phyloP scores from a whole-genome alignment of 2,329 filamentous ascomycete species.

The Cladosporium sp. region DNA sequence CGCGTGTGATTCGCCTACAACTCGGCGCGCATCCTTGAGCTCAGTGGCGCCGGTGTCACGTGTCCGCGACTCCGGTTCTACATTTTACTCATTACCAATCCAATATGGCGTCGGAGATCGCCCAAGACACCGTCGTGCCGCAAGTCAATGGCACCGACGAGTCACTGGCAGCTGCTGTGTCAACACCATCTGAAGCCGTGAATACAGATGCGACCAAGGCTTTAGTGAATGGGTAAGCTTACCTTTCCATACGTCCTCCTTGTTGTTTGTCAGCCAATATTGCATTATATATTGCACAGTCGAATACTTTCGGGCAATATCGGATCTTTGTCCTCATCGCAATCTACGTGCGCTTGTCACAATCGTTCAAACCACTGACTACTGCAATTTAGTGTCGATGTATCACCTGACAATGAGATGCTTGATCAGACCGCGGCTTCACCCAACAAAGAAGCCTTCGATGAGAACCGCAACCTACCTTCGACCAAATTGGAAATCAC shows the following conservation, averaged over 20 bases:
- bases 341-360: neutral
- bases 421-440: slow-evolving; percentile 6
- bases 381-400: slow-evolving; percentile 3
- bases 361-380: slow-evolving; percentile 5
- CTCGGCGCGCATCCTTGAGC: slow-evolving; percentile 13
- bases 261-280: neutral
- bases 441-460: slow-evolving; percentile 19
- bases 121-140: slow-evolving; percentile 16
- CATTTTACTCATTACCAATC: slow-evolving; percentile 11
- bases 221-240: slow-evolving; percentile 13
- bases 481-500: slow-evolving; percentile 21
- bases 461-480: slow-evolving; percentile 19
- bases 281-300: neutral
- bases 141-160: slow-evolving; percentile 17
- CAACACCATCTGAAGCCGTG: neutral
- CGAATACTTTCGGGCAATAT: neutral
- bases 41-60: slow-evolving; percentile 17
- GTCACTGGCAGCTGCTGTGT: slow-evolving; percentile 6
- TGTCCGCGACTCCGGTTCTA: slow-evolving; percentile 14
- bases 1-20: slow-evolving; percentile 14
- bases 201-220: slow-evolving; percentile 8
- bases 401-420: slow-evolving; percentile 14
- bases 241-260: neutral
- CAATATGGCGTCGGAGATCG: slow-evolving; percentile 23
- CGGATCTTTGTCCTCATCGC: neutral